Evolutionary conservation across 75 land plant species (phyloP), one percentile per base, ranked within the genome.

Genomic region (Sequoia sempervirens): DNA sequence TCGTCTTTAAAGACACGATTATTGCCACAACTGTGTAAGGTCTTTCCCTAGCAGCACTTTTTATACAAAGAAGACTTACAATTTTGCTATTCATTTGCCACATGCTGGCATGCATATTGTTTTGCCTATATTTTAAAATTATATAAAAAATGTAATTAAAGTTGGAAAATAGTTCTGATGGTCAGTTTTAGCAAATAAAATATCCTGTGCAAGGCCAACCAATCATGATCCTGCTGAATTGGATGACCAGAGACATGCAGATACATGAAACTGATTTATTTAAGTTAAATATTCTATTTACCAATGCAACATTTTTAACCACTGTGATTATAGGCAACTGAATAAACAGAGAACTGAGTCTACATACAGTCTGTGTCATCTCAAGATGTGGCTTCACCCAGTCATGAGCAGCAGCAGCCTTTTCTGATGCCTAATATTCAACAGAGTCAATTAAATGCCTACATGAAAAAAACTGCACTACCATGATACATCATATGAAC

Each of bases 301-400:
- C 34, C 0, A 70, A 30, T 70, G 8, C 14, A 70, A 70, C 32
- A 30, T 43, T 69, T 28, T 5, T 69, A 46, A 76, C 32, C 28
- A 38, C 34, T 50, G 28, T 56, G 18, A 69, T 20, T 40, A 61
- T 64, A 43, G 12, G 47, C 75, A 28, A 47, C 20, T 2, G n/a
- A n/a, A 28, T 45, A 83, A 74, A 73, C 38, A 83, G 47, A 75
- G 11, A 70, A 26, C 13, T 72, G 18, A n/a, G 30, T 54, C 36
- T 80, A 83, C 87, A 81, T 85, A 92, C 93, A 86, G 81, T 41
- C 61, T 88, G 86, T 38, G 84, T 58, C 38, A 87, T 82, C 40
- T 88, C 93, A 45, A 88, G 2, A 82, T 92, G 90, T 36, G 93
- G 91, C 85, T 84, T 84, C 28, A 80, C 53, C 93, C 91, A 90